These are phyloP conservation scores for Monosporascus sp. DNA, from an alignment of 2,329 filamentous ascomycete species.

Conservation along the genomic window DNA sequence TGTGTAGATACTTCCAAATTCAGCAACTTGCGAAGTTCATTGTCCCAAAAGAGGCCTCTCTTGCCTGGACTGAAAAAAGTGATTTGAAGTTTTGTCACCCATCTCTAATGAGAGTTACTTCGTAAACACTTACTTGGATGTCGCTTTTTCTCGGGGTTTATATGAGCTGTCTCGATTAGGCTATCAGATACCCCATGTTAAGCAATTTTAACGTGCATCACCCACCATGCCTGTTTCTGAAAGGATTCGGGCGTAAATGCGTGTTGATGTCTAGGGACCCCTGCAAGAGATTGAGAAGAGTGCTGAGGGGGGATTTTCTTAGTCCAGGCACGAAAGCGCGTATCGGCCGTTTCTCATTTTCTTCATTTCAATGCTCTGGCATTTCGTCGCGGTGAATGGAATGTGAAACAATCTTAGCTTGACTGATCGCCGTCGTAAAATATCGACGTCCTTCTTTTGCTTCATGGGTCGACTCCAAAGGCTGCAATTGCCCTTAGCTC, in stretches of 20 bases:
- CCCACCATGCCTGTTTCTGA: conserved; percentile 14
- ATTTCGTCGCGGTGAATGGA: too few relatives aligned
- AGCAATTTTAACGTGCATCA: conserved; percentile 23
- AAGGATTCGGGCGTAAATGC: conserved; percentile 8
- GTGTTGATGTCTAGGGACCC: neutral
- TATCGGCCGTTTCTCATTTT: neutral
- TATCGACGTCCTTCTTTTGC: too few relatives aligned
- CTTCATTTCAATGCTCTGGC: too few relatives aligned
- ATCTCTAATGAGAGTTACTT: neutral
- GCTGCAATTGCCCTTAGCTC: too few relatives aligned
- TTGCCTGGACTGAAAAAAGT: neutral
- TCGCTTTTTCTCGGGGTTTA: conserved; percentile 11
- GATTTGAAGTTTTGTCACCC: neutral
- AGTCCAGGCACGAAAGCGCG: neutral
- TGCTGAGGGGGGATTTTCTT: conserved; percentile 2
- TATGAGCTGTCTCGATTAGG: neutral
- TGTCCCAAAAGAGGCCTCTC: too few relatives aligned
- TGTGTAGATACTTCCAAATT: too few relatives aligned
- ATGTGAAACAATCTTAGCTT: too few relatives aligned
- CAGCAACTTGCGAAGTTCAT: too few relatives aligned
- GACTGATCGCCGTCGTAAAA: too few relatives aligned
- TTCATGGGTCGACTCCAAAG: too few relatives aligned
- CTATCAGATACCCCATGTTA: conserved; percentile 19
- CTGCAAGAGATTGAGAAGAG: too few relatives aligned
- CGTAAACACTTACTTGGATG: neutral